Conservation (phyloP, 2,329 filamentous ascomycete species). For the Sporothrix euskadiensis region DNA sequence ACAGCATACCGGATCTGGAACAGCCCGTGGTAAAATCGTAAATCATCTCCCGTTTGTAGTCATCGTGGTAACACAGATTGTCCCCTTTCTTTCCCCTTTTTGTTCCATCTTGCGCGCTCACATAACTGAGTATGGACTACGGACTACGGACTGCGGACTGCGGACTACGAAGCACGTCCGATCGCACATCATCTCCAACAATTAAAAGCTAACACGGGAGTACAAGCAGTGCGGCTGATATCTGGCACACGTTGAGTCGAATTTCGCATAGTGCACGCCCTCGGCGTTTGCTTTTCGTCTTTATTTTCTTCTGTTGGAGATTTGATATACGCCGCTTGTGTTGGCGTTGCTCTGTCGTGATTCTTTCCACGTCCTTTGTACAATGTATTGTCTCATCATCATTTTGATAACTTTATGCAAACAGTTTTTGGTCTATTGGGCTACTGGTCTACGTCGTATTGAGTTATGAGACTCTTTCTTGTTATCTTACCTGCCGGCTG, state of each 20-base stretch:
- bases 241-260: too few species aligned
- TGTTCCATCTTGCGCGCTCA: background rate
- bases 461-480: background rate
- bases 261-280: background rate
- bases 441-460: background rate
- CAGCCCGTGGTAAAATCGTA: background rate
- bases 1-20: constrained; percentile 8
- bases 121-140: too few species aligned
- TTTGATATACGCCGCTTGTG: background rate
- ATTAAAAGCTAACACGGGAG: background rate
- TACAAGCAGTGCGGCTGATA: background rate
- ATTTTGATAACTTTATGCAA: background rate
- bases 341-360: background rate
- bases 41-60: background rate
- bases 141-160: too few species aligned
- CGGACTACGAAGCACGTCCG: too few species aligned
- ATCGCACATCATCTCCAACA: background rate
- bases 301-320: background rate
- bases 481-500: background rate
- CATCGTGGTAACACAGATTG: background rate
- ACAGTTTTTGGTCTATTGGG: background rate
- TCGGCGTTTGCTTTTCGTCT: background rate
- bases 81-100: background rate
- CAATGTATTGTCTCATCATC: background rate
- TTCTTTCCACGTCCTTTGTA: background rate